phyloP scores from a whole-genome alignment of 305 asterid genomes.

The Lippia alba region DNA sequence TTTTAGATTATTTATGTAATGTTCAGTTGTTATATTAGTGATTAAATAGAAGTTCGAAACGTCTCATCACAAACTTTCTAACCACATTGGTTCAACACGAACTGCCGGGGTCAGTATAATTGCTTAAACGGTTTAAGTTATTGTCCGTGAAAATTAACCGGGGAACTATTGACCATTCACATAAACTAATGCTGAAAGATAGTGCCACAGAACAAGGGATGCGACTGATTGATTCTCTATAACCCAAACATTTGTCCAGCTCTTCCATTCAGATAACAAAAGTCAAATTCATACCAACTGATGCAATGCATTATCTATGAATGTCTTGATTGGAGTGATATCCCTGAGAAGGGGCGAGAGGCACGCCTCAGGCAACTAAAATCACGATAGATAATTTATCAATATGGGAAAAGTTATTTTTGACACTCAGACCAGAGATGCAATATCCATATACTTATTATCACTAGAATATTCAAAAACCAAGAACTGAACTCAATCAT shows the following conservation, averaged over 20 bases:
- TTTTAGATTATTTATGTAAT: conserved; percentile 14
- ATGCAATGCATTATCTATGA: neutral
- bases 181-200: conserved; percentile 10
- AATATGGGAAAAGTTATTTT: conserved; percentile 10
- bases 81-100: neutral
- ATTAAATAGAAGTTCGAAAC: neutral
- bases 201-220: neutral
- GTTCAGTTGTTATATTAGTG: conserved; percentile 3
- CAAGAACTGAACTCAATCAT: neutral
- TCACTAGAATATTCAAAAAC: neutral
- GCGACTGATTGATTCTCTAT: conserved; percentile 1
- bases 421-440: conserved; percentile 2
- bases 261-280: neutral
- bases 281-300: conserved; percentile 2
- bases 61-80: conserved; percentile 1
- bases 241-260: neutral
- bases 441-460: neutral
- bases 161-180: conserved; percentile 11
- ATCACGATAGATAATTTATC: neutral
- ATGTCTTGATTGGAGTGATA: neutral
- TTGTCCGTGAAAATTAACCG: neutral
- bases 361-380: neutral
- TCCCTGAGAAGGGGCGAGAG: too few relatives aligned
- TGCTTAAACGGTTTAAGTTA: conserved; percentile 2
- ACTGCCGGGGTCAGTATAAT: conserved; percentile 11